Percentiles rank a stretch among this genome's conserved stretches.
Evolutionary conservation across 768 basidiomycete species (phyloP).

Genomic region (Pholiota conissans): DNA sequence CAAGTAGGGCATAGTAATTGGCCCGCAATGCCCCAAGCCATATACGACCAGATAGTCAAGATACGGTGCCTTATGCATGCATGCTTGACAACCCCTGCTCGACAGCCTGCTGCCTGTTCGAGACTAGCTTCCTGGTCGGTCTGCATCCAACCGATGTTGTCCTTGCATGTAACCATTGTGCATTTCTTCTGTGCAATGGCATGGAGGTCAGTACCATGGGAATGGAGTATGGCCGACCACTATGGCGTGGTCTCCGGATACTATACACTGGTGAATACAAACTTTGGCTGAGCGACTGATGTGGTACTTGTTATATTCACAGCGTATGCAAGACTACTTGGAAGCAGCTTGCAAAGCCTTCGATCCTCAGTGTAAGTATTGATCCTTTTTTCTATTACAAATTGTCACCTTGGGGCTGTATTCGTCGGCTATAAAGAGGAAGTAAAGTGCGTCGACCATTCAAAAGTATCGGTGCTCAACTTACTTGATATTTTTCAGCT

Average conservation of each 20-base stretch:
- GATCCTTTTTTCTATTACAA: too few species aligned
- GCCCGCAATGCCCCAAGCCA: too few species aligned
- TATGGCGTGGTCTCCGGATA: conserved; percentile 3
- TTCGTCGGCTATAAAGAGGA: too few species aligned
- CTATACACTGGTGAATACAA: background rate
- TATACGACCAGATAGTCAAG: too few species aligned
- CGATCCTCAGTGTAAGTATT: too few species aligned
- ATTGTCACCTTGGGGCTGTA: too few species aligned
- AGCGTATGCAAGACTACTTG: background rate
- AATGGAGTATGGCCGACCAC: conserved; percentile 54
- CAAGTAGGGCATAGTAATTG: too few species aligned
- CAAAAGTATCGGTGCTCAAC: too few species aligned
- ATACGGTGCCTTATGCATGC: too few species aligned
- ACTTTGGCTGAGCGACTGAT: background rate
- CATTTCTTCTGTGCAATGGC: conserved; percentile 28
- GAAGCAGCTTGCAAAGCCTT: too few species aligned
- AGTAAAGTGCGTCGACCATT: too few species aligned
- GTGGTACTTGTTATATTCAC: background rate
- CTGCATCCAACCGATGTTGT: conserved; percentile 12
- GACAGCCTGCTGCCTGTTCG: background rate
- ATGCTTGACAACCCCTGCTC: background rate
- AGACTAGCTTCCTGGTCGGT: conserved; percentile 7
- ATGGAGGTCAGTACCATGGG: conserved; percentile 44
- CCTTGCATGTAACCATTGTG: conserved; percentile 29
- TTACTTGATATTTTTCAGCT: too few species aligned